phyloP scores from a whole-genome alignment of 2,329 filamentous ascomycete genomes.

The Epichloe amarillans region DNA sequence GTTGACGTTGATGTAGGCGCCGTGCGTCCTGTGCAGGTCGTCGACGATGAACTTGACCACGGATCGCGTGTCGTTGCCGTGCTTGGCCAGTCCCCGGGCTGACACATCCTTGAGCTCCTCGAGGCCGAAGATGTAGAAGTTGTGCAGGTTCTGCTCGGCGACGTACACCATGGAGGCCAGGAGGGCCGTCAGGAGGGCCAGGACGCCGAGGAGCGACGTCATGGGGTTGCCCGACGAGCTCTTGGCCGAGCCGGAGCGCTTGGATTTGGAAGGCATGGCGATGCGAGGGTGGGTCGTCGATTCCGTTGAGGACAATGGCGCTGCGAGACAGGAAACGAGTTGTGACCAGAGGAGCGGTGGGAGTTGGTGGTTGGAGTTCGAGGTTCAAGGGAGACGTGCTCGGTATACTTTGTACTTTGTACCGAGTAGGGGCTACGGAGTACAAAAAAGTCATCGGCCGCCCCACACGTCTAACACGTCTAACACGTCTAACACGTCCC shows the following conservation, averaged over 20 bases:
- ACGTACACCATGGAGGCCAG: conserved; percentile 40
- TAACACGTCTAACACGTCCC: too few relatives aligned
- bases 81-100: conserved; percentile 47
- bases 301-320: not conserved
- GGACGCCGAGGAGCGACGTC: conserved; percentile 29
- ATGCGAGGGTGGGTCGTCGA: not conserved
- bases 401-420: too few relatives aligned
- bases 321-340: not conserved
- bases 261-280: conserved; percentile 7
- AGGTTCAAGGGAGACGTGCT: too few relatives aligned
- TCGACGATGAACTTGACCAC: conserved; percentile 57
- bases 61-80: conserved; percentile 62
- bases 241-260: conserved; percentile 4
- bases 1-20: conserved; percentile 48
- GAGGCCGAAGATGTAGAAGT: conserved; percentile 64
- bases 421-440: too few relatives aligned
- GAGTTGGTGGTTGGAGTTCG: too few relatives aligned
- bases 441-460: too few relatives aligned
- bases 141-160: conserved; percentile 44
- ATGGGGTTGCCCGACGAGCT: conserved; percentile 6
- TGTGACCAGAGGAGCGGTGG: not conserved
- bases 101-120: conserved; percentile 56
- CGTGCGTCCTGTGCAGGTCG: conserved; percentile 44
- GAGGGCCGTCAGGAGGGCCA: conserved; percentile 41
- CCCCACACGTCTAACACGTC: too few relatives aligned